Evolutionary conservation across 2,329 filamentous ascomycete genomes (phyloP).

Genomic region (Aspergillus sp.): DNA sequence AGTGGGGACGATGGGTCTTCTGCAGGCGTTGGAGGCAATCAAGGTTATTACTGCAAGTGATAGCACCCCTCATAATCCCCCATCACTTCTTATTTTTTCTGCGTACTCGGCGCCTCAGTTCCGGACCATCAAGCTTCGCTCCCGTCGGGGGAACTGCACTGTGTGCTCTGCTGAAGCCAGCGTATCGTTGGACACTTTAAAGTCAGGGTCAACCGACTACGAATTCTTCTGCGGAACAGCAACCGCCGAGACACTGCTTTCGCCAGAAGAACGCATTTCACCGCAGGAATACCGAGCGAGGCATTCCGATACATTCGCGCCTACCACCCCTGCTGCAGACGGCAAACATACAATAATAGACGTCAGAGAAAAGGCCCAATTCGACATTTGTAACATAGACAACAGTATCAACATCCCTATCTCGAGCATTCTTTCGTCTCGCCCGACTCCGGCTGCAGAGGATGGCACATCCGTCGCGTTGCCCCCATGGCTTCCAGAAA

Average conservation of each 20-base stretch:
- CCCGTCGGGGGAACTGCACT: constrained; percentile 62
- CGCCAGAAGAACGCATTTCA: constrained; percentile 60
- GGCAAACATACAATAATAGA: constrained; percentile 62
- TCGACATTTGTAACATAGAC: constrained; percentile 67
- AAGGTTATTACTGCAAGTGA: constrained; percentile 57
- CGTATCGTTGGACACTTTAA: constrained; percentile 58
- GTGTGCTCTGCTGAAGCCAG: constrained; percentile 62
- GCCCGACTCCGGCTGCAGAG: constrained; percentile 1
- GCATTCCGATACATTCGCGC: background rate
- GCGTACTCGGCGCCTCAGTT: constrained; percentile 49
- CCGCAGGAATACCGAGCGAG: constrained; percentile 49
- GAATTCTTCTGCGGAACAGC: constrained; percentile 72
- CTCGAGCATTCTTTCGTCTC: constrained; percentile 32
- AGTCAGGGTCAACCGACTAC: constrained; percentile 68
- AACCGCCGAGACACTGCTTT: constrained; percentile 51
- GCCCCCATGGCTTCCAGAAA: constrained; percentile 23
- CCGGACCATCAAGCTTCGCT: constrained; percentile 66
- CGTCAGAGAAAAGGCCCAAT: constrained; percentile 78
- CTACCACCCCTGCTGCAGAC: constrained; percentile 2
- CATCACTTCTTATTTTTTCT: constrained; percentile 38
- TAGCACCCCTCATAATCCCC: constrained; percentile 22
- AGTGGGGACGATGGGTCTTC: constrained; percentile 84
- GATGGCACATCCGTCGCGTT: constrained; percentile 3
- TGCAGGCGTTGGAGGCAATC: constrained; percentile 84
- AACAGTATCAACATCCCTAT: constrained; percentile 61